Conservation (phyloP, 2,329 filamentous ascomycete species). For the Neurospora sp. region DNA sequence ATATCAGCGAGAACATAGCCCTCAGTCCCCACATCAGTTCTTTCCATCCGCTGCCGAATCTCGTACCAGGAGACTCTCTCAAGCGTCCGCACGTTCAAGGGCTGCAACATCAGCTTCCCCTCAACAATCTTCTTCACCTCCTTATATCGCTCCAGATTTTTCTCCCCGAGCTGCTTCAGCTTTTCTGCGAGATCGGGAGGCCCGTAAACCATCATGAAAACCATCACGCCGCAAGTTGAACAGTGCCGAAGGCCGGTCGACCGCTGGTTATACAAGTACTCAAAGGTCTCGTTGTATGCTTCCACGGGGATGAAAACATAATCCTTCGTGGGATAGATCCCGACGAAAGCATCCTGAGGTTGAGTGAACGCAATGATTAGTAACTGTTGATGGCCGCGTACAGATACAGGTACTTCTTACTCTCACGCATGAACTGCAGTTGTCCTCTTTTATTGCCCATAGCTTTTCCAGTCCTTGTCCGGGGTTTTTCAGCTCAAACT, state of each 20-base stretch:
- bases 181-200: conserved; percentile 16
- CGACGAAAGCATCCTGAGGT: conserved; percentile 20
- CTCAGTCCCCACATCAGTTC: conserved; percentile 17
- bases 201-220: conserved; percentile 22
- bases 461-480: conserved; percentile 14
- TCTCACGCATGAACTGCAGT: conserved; percentile 26
- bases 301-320: conserved; percentile 19
- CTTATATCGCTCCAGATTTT: conserved; percentile 18
- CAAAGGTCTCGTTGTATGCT: conserved; percentile 12
- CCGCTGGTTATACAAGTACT: conserved; percentile 18
- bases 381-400: neutral
- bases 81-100: conserved; percentile 18
- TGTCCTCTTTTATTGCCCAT: conserved; percentile 31
- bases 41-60: conserved; percentile 6
- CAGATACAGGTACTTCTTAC: conserved; percentile 8
- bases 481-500: conserved; percentile 13
- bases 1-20: conserved; percentile 14
- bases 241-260: conserved; percentile 17
- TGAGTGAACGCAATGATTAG: neutral
- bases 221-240: conserved; percentile 21
- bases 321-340: conserved; percentile 20
- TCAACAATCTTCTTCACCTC: conserved; percentile 12
- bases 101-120: conserved; percentile 18
- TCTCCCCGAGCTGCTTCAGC: conserved; percentile 16
- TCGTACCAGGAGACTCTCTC: conserved; percentile 12